phyloP scores from a whole-genome alignment of 1,139 yeast genomes.

The Lodderomyces metapsilosis region DNA sequence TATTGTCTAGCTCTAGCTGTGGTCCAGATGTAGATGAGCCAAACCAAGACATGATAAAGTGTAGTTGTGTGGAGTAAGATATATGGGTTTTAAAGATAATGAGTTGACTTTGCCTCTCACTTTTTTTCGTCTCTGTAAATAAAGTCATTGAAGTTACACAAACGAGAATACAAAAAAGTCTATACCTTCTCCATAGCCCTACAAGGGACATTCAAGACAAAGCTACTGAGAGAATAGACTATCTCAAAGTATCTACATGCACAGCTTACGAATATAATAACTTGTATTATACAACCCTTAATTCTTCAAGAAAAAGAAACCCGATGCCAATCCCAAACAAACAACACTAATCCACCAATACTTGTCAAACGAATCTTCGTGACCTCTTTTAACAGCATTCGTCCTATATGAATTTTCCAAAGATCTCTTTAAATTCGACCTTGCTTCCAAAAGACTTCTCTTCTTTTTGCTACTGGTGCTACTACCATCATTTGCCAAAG shows the following conservation, averaged over 20 bases:
- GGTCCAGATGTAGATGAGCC: conserved; percentile 33
- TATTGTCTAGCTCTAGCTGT: conserved; percentile 56
- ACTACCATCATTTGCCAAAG: conserved; percentile 20
- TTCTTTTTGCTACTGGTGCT: conserved; percentile 16
- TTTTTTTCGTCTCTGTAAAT: neutral
- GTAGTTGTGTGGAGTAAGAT: neutral
- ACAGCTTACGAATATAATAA: no score
- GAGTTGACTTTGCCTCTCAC: conserved; percentile 2
- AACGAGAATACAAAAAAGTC: no score
- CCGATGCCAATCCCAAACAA: conserved; percentile 25
- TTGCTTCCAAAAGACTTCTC: conserved; percentile 18
- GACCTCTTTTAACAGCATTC: conserved; percentile 56
- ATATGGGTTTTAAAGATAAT: neutral
- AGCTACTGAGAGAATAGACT: no score
- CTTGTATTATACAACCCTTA: neutral
- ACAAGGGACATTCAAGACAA: no score
- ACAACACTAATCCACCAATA: conserved; percentile 45
- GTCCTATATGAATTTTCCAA: conserved; percentile 81
- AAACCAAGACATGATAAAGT: conserved; percentile 61
- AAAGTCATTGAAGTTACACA: conserved; percentile 1
- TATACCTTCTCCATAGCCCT: no score
- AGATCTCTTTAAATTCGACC: conserved; percentile 59
- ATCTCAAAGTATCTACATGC: no score
- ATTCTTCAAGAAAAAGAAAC: conserved; percentile 16
- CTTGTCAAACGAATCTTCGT: conserved; percentile 43